Evolutionary conservation across 441 rosid species (phyloP), one percentile per base, ranked within the genome.

Genomic region (Pelargonium myrrhifolium): DNA sequence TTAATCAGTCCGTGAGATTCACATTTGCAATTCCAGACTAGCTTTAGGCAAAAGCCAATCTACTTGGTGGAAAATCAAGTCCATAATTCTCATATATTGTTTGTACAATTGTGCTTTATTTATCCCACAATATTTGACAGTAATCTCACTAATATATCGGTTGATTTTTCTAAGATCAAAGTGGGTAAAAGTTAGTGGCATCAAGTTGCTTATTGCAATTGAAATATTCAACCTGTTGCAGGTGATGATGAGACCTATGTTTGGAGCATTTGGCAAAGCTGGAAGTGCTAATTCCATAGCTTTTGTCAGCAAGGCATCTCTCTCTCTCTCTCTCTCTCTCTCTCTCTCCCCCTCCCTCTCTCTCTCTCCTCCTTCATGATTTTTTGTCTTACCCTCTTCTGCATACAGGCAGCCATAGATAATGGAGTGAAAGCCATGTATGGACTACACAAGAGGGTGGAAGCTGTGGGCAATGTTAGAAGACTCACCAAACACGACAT

Each of bases 211-310:
- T 45, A 70, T 67, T 62, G 68, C 18, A 37, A 24, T 68, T 51
- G 4, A 45, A 69, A 67, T 17, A 63, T 24, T 0, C 49, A 65
- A 47, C 0, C 51, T 71, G 47, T 11, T 77, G 79, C 84, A 92
- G 98, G 98, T 92, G 65, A 76, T 88, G 40, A 81, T 91, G 14
- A 86, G 97, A 78, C 97, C 96, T 17, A 93, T 93, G 97, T 93
- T 90, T 73, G 98, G 97, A 67, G 96, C 97, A 74, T 90, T 89
- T 65, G 93, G 97, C 72, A 83, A 84, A 79, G 96, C 96, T 12
- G 92, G 82, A 65, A 87, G 95, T 64, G 77, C 82, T 9, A 81
- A 86, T 79, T 93, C 96, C 70, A 76, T 93, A 63, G 97, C 95
- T 53, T 93, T 93, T 74, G 86, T 89, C 79, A 89, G 98, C 92